These are phyloP conservation scores for Triticum urartu DNA, from an alignment of 176 grass and related monocot species.

Conservation along the genomic window DNA sequence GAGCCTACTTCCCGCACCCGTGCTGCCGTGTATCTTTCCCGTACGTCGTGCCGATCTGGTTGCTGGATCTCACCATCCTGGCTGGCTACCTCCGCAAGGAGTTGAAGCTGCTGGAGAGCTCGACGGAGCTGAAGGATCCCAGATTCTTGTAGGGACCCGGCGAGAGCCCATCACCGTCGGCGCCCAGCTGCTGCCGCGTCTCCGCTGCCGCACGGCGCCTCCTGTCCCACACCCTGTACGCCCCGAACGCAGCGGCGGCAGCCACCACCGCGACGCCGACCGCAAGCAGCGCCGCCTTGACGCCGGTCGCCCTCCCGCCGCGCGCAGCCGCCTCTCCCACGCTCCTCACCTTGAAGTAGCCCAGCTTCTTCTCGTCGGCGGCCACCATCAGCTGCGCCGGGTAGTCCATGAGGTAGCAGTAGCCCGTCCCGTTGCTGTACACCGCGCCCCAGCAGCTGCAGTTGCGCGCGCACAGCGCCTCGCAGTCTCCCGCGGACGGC, in stretches of 20 bases:
- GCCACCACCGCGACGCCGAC: slow-evolving; percentile 38
- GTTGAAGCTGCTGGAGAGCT: slow-evolving; percentile 59
- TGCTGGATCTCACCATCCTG: background rate
- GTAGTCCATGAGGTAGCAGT: slow-evolving; percentile 89
- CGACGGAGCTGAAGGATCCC: slow-evolving; percentile 69
- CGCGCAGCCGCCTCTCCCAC: background rate
- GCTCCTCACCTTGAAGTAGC: slow-evolving; percentile 74
- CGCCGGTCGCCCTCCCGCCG: background rate
- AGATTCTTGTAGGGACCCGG: slow-evolving; percentile 84
- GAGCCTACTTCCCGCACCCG: background rate
- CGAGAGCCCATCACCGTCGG: slow-evolving; percentile 54
- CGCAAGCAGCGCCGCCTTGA: slow-evolving; percentile 46
- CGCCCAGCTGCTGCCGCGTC: slow-evolving; percentile 16
- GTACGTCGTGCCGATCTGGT: background rate
- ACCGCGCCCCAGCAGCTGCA: slow-evolving; percentile 91
- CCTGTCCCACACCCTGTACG: slow-evolving; percentile 57
- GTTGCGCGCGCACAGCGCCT: slow-evolving; percentile 66
- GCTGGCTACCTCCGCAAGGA: slow-evolving; percentile 41
- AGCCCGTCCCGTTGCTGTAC: slow-evolving; percentile 65
- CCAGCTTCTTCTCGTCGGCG: slow-evolving; percentile 56
- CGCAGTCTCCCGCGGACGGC: slow-evolving; percentile 60
- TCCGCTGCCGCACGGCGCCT: background rate
- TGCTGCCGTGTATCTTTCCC: background rate
- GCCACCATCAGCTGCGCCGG: slow-evolving; percentile 66
- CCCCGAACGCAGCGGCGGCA: slow-evolving; percentile 38